Base-by-base conservation (phyloP, 495 filamentous ascomycete species). In the Aspergillus wentii region DNA sequence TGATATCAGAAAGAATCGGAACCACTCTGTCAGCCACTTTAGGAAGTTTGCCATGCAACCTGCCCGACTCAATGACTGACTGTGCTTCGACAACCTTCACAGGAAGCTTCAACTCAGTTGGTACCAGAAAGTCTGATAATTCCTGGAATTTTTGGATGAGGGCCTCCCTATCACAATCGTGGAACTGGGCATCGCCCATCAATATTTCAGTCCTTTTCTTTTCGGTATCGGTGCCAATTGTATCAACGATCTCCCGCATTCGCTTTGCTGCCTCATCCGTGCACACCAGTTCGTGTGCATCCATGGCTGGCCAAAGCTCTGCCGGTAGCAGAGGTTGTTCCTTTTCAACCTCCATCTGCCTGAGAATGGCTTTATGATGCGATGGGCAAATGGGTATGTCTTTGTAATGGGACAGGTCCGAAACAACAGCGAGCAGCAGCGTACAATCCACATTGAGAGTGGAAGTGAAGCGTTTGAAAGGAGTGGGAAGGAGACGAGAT, bases 401-500 rank as follows among this genome's bases (percentile, higher is more conserved):
- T 28, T 69, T 63, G 17, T 61, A 52, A 49, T 86, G 81, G 0
- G 79, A 84, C 5, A 88, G 68, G 51, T 88, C 83, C n/a, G 79
- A 84, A 15, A 80, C 74, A 29, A 85, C 63, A 14, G 81, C 83
- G 8, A 88, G 72, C 18, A 88, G 68, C 37, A 87, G 69, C 7
- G 83, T 86, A 60, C 83, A 86, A 56, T 88, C 83, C 43, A 88
- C 69, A 57, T 88, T 88, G 25, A 88, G 44, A 3, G 64, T 73
- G 5, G 68, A 21, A 1, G 80, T 78, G 50, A 85, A 76, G 1
- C 57, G 48, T 20, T 66, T 66, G 52, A 74, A 72, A 4, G 63
- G 71, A 40, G 79, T 68, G 11, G 72, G 69, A 14, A 78, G 60
- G 13, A 86, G 71, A 33, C 56, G 51, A 6, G 43, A 37, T 7